Percentiles rank a stretch among this genome's conserved stretches.
phyloP scores from a whole-genome alignment of 108 stramenopile genomes.

The Cyclotella sp. region DNA sequence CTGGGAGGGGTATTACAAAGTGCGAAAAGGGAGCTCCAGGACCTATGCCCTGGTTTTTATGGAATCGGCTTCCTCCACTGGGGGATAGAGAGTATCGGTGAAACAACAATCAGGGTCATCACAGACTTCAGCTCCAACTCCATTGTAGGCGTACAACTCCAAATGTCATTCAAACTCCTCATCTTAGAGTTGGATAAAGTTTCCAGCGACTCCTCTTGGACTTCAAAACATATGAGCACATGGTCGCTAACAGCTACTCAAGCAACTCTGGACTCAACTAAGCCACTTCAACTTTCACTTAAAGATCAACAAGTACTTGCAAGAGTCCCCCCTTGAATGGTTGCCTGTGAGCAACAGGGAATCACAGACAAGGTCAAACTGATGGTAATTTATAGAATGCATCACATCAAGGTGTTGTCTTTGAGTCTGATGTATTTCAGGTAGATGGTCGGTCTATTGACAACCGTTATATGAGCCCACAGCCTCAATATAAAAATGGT shows the following conservation, averaged over 20 bases:
- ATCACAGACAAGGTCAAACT: too few relatives aligned
- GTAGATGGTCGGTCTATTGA: constrained; percentile 14
- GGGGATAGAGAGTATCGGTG: too few relatives aligned
- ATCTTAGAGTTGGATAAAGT: background rate
- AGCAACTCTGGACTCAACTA: too few relatives aligned
- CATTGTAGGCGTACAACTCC: background rate
- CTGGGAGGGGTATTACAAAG: background rate
- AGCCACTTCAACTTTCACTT: too few relatives aligned
- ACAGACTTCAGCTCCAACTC: constrained; percentile 8
- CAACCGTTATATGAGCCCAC: constrained; percentile 2
- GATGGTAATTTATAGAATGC: too few relatives aligned
- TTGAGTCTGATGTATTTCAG: too few relatives aligned
- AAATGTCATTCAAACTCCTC: background rate
- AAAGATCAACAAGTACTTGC: too few relatives aligned
- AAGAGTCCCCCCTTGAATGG: too few relatives aligned
- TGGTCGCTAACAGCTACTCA: constrained; percentile 4
- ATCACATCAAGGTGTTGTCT: too few relatives aligned
- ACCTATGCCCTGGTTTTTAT: constrained; percentile 4
- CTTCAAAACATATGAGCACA: background rate
- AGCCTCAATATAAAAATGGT: background rate
- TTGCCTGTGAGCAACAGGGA: too few relatives aligned
- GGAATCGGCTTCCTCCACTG: constrained; percentile 6
- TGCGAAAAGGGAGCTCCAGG: background rate
- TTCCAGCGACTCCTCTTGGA: background rate
- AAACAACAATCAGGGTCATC: background rate